Percentiles rank a stretch among this genome's conserved stretches.
Evolutionary conservation across 108 stramenopile species (phyloP).

Genomic region (Schizochytrium sp.): DNA sequence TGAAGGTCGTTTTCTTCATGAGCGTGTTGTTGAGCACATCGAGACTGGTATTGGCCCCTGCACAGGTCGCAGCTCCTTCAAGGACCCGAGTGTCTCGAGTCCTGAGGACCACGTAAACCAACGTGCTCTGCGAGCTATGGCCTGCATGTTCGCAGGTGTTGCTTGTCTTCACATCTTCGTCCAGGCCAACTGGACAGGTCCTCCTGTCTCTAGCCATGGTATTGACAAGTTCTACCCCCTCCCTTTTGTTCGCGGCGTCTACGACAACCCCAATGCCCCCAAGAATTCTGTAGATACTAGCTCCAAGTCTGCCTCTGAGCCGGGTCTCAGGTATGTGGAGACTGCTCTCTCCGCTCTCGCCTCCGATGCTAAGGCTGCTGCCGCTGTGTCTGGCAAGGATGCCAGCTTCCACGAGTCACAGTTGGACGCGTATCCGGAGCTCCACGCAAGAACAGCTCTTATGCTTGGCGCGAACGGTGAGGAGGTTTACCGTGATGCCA

Average conservation of each 20-base stretch:
- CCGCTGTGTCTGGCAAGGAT: conserved; percentile 51
- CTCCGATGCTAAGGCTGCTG: conserved; percentile 27
- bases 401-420: neutral
- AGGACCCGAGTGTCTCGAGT: conserved; percentile 52
- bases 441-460: conserved; percentile 40
- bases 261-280: neutral
- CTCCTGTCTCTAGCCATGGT: neutral
- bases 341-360: conserved; percentile 43
- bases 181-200: conserved; percentile 52
- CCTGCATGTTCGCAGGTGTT: neutral
- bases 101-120: conserved; percentile 55
- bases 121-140: conserved; percentile 19
- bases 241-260: conserved; percentile 51
- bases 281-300: neutral
- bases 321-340: conserved; percentile 7
- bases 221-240: conserved; percentile 28
- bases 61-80: conserved; percentile 3
- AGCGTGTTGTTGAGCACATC: conserved; percentile 57
- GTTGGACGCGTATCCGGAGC: neutral
- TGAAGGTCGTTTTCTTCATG: conserved; percentile 28
- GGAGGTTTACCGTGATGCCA: conserved; percentile 59
- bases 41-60: conserved; percentile 20
- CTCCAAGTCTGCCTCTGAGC: neutral
- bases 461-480: conserved; percentile 61
- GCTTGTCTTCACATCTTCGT: conserved; percentile 34